Evolutionary conservation across 768 basidiomycete species (phyloP), one percentile per base, ranked within the genome.

Genomic region (Suillus lakei): DNA sequence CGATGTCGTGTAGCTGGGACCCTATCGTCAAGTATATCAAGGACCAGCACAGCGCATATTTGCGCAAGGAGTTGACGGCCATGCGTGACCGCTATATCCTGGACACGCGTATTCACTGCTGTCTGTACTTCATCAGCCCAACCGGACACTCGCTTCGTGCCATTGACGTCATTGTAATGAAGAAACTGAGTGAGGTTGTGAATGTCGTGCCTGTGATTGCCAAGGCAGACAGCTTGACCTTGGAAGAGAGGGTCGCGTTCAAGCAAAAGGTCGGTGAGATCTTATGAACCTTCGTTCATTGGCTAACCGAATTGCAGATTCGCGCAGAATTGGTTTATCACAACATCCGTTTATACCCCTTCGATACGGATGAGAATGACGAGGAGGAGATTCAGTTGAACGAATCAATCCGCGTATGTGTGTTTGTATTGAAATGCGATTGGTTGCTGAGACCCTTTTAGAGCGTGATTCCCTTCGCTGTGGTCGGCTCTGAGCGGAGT

Each of bases 161-260:
- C 36, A 96, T 99, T 73, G 97, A 99, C 72, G 91, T 99, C 54
- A 96, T 96, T 73, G 98, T 99, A 69, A 95, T 99, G 91, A 98
- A 98, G 85, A 98, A 98, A 83, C 84, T 99, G 67, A 93, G 92
- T 77, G 98, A 99, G 77, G 97, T 99, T 50, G 98, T 98, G 78
- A 99, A 99, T 72, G 97, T 99, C 61, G 96, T 99, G 9, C 97
- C 97, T n/a, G 93, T 99, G 67, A 98, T 99, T 73, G 97, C 98
- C 70, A 99, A 99, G 86, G 86, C 93, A 36, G 97, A 99, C 79
- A 91, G 89, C 68, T 84, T 99, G 83, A 98, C 96, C 2, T 77
- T 93, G 64, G 96, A 98, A 69, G 97, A 99, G 84, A 84, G 95
- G 70, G 91, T 91, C 63, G 84, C 84, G 53, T 99, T 99, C 87